phyloP scores from a whole-genome alignment of 352 stramenopile species.

The Pythium folliculosum region DNA sequence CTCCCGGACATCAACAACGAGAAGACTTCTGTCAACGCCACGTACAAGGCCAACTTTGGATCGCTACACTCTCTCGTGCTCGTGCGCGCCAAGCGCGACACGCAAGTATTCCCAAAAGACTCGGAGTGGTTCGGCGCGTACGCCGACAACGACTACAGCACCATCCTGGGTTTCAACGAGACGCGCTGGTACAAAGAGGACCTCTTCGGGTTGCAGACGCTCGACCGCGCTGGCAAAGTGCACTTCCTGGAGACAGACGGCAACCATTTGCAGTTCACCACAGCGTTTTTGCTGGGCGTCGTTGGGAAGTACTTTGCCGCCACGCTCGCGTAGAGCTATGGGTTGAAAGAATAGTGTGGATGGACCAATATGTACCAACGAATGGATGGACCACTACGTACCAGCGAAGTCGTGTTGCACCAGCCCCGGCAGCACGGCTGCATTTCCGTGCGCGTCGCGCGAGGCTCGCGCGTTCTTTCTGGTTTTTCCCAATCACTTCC shows the following conservation, averaged over 20 bases:
- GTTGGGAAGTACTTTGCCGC: slow-evolving; percentile 79
- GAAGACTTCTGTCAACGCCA: slow-evolving; percentile 63
- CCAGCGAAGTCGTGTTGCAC: background rate
- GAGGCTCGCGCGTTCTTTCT: slow-evolving; percentile 8
- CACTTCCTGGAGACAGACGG: slow-evolving; percentile 88
- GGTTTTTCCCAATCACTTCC: slow-evolving; percentile 8
- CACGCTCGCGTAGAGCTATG: slow-evolving; percentile 9
- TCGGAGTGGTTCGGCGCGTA: slow-evolving; percentile 90
- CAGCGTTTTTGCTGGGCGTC: slow-evolving; percentile 78
- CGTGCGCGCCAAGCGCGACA: slow-evolving; percentile 88
- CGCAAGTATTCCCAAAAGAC: slow-evolving; percentile 87
- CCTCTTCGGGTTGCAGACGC: slow-evolving; percentile 89
- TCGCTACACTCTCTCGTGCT: slow-evolving; percentile 88
- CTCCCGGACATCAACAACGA: slow-evolving; percentile 93
- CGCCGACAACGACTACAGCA: slow-evolving; percentile 67
- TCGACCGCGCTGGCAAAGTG: slow-evolving; percentile 87
- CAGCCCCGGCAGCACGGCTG: too few relatives aligned
- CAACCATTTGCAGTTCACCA: slow-evolving; percentile 91
- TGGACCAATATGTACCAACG: too few relatives aligned
- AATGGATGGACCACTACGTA: background rate
- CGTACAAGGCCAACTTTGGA: slow-evolving; percentile 89
- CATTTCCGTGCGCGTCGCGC: background rate
- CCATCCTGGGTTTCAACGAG: slow-evolving; percentile 88
- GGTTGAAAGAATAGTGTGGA: background rate
- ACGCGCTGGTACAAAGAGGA: slow-evolving; percentile 93